phyloP scores from a whole-genome alignment of 192 early-diverging fungal genomes.

The Podila horticola region DNA sequence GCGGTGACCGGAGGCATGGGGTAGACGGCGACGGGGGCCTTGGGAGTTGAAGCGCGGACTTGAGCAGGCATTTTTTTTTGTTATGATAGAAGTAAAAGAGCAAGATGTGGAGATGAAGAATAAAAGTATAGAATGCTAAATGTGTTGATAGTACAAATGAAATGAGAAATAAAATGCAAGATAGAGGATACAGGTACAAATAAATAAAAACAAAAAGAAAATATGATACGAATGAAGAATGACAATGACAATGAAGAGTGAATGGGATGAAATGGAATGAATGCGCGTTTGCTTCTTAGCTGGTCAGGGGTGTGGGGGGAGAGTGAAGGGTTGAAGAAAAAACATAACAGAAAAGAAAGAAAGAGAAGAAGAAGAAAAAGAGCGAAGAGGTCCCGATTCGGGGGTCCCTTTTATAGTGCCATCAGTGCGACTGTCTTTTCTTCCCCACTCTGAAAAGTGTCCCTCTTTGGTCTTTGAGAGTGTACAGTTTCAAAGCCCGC shows the following conservation, averaged over 20 bases:
- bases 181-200: conserved; percentile 13
- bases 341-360: conserved; percentile 35
- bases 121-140: conserved; percentile 4
- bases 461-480: no score
- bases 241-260: conserved; percentile 8
- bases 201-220: conserved; percentile 9
- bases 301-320: conserved; percentile 5
- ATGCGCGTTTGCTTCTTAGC: conserved; percentile 1
- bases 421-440: no score
- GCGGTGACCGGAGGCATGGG: conserved; percentile 40
- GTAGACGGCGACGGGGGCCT: conserved; percentile 6
- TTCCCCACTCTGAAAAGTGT: no score
- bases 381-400: conserved; percentile 3
- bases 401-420: conserved; percentile 4
- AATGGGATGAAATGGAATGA: conserved; percentile 4
- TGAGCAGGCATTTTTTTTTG: conserved; percentile 17
- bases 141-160: conserved; percentile 3
- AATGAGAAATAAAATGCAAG: conserved; percentile 13
- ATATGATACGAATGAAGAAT: conserved; percentile 7
- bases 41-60: neutral
- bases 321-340: conserved; percentile 12
- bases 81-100: neutral
- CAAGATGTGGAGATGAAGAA: neutral
- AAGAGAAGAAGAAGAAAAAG: conserved; percentile 33
- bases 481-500: neutral